These are phyloP conservation scores for Neurospora sp. DNA, from an alignment of 495 filamentous ascomycete species.

Conservation along the genomic window DNA sequence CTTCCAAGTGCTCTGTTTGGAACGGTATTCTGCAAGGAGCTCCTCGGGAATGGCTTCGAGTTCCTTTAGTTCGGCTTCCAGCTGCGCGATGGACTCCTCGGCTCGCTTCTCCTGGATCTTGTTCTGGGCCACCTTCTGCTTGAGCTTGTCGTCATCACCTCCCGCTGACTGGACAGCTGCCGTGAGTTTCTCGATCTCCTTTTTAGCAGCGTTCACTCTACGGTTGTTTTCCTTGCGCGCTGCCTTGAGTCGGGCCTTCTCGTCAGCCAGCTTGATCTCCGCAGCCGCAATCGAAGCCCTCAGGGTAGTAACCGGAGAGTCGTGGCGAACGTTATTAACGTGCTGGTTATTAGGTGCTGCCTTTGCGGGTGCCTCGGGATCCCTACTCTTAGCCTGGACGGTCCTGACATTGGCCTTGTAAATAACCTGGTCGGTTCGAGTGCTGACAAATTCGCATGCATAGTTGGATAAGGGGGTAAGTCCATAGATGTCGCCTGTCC, in stretches of 20 bases:
- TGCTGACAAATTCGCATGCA: conserved; percentile 72
- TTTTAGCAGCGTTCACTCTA: conserved; percentile 56
- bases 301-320: conserved; percentile 82
- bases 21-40: conserved; percentile 48
- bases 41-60: conserved; percentile 60
- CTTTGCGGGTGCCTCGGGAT: conserved; percentile 41
- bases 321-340: conserved; percentile 50
- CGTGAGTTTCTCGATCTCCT: conserved; percentile 69
- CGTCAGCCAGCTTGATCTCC: conserved; percentile 67
- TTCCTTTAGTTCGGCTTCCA: conserved; percentile 55
- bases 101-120: conserved; percentile 71
- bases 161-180: conserved; percentile 59
- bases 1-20: conserved; percentile 51
- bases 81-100: conserved; percentile 55
- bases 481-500: conserved; percentile 80
- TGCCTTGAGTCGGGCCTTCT: conserved; percentile 62
- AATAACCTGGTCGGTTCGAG: conserved; percentile 59
- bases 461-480: conserved; percentile 80
- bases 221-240: conserved; percentile 71
- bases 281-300: conserved; percentile 76
- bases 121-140: conserved; percentile 67
- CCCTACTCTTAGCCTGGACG: conserved; percentile 55
- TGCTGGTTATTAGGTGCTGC: conserved; percentile 35
- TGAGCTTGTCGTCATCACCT: conserved; percentile 70
- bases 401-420: conserved; percentile 76